Evolutionary conservation across 805 yeast genomes (phyloP).

Genomic region (Candida koratica): DNA sequence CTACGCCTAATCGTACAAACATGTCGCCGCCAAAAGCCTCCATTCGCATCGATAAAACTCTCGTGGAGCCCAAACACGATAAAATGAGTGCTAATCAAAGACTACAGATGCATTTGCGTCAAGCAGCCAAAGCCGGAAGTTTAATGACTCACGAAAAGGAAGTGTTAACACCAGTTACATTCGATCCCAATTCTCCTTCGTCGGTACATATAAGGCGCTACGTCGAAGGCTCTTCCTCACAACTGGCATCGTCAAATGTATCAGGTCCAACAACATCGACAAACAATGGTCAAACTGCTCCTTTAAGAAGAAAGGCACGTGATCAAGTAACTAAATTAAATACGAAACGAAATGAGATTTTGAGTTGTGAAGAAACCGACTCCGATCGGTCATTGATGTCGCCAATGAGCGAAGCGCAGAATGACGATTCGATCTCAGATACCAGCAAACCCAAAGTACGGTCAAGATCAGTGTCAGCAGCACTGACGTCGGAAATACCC

Average conservation of each 20-base stretch:
- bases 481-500: slow-evolving; percentile 5
- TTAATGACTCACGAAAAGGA: slow-evolving; percentile 38
- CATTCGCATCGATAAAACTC: slow-evolving; percentile 12
- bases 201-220: slow-evolving; percentile 16
- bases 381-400: slow-evolving; percentile 11
- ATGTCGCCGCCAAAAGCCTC: slow-evolving; percentile 7
- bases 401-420: slow-evolving; percentile 1
- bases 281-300: slow-evolving; percentile 8
- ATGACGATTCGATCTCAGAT: slow-evolving; percentile 1
- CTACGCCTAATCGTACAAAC: slow-evolving; percentile 7
- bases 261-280: neutral
- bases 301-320: slow-evolving; percentile 15
- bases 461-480: slow-evolving; percentile 4
- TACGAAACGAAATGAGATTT: slow-evolving; percentile 29
- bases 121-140: slow-evolving; percentile 36
- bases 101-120: slow-evolving; percentile 35
- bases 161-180: slow-evolving; percentile 31
- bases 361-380: slow-evolving; percentile 12
- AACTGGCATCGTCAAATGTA: neutral
- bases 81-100: slow-evolving; percentile 36
- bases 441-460: slow-evolving; percentile 1
- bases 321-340: slow-evolving; percentile 27
- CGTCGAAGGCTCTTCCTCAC: slow-evolving; percentile 9
- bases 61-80: slow-evolving; percentile 10
- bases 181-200: slow-evolving; percentile 38